Conservation (phyloP, 2,329 filamentous ascomycete genomes). For the Aspergillus sp. region DNA sequence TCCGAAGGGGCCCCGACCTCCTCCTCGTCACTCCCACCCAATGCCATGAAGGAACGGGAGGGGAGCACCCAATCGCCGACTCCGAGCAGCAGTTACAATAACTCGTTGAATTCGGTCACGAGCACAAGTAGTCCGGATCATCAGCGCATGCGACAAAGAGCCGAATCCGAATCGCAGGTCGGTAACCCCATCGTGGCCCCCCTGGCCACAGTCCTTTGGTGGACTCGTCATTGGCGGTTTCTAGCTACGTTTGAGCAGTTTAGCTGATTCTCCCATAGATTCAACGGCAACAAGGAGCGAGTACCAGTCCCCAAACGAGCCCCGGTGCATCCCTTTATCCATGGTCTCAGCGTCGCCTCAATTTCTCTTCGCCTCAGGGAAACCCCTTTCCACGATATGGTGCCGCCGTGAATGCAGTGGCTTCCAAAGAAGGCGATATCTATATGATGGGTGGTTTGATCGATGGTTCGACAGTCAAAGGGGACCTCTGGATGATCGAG, state of each 20-base stretch:
- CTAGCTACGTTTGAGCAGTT: background rate
- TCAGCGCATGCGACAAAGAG: constrained; percentile 55
- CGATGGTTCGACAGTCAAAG: constrained; percentile 92
- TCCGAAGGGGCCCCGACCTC: constrained; percentile 50
- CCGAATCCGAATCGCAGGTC: constrained; percentile 57
- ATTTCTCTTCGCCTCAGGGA: constrained; percentile 76
- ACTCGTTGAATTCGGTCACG: constrained; percentile 67
- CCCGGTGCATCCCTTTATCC: constrained; percentile 84
- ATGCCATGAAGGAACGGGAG: constrained; percentile 44
- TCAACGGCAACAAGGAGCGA: constrained; percentile 54
- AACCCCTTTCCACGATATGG: constrained; percentile 96
- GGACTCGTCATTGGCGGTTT: background rate
- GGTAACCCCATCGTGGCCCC: constrained; percentile 20
- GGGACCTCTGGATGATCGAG: constrained; percentile 97
- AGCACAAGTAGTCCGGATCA: constrained; percentile 65
- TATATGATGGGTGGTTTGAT: constrained; percentile 98
- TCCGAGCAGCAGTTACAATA: constrained; percentile 70
- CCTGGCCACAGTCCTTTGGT: background rate
- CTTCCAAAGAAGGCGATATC: constrained; percentile 94
- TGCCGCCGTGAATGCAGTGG: constrained; percentile 86
- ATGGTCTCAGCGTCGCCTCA: constrained; percentile 88
- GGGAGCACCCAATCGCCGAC: constrained; percentile 58
- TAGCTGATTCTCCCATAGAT: constrained; percentile 15
- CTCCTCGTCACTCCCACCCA: constrained; percentile 46
- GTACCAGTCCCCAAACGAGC: constrained; percentile 51